Base-by-base conservation (phyloP, 495 filamentous ascomycete species). In the Xylaria flabelliformis region DNA sequence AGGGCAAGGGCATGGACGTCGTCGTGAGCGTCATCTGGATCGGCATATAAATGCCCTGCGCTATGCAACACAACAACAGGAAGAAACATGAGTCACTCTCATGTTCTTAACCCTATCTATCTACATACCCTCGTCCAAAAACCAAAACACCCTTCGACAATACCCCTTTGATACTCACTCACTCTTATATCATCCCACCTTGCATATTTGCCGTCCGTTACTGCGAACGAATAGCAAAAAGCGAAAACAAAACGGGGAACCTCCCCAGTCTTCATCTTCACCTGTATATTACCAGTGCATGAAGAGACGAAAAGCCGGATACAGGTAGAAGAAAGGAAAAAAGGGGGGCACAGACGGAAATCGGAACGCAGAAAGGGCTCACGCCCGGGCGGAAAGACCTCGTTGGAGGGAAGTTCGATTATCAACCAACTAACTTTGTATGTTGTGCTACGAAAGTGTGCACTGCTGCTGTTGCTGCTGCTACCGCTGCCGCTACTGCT, bases 1-100 rank as follows among this genome's bases (percentile, higher is more conserved):
- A 94, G 82, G 88, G 83, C 79, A 91, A 89, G 85, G 96, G 95
- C 10, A 86, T 99, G 82, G 96, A 98, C 80, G 91, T 97, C 65
- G 94, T 99, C 69, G 87, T 99, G 65, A 94, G 90, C 79, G 86
- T 99, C 71, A 93, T 96, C 59, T 99, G 96, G 96, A 92, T 98
- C 70, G 84, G 86, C 50, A 82, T 90, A 78, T 90, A 79, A 72
- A 26, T 0, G 19, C 39, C 56, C 29, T 56, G 32, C 10, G 3
- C n/a, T 17, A 7, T 12, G 17, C 26, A 8, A 24, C 24, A 55
- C 36, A 8, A 39, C 36, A 39, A 29, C 26, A 29, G 26, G 2
- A 29, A 29, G 21, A 19, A 24, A 56, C 24, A 56, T 32, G 53
- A 26, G 53, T 32, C 53, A 4, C 32, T 56, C 26, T 26, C 53